phyloP scores from a whole-genome alignment of 345 rosid species.

The Gossypium mustelinum region DNA sequence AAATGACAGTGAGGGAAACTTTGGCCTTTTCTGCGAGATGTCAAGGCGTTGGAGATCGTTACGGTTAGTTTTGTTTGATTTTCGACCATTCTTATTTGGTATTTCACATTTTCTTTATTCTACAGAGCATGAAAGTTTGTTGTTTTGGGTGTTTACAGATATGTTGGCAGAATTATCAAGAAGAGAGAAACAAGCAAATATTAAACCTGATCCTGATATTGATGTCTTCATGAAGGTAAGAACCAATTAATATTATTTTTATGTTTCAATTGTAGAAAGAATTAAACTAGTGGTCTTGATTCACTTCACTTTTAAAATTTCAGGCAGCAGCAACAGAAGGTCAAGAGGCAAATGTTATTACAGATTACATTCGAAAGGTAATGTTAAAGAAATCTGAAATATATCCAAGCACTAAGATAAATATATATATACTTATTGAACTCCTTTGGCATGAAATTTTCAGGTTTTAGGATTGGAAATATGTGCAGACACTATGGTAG shows the following conservation, averaged over 20 bases:
- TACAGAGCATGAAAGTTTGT: not conserved
- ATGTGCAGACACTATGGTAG: slow-evolving; percentile 69
- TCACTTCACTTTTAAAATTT: not conserved
- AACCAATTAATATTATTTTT: too few relatives aligned
- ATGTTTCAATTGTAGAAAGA: not conserved
- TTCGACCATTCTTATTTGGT: not conserved
- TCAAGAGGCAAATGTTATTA: slow-evolving; percentile 40
- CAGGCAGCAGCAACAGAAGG: slow-evolving; percentile 49
- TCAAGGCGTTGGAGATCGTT: slow-evolving; percentile 65
- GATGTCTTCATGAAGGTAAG: slow-evolving; percentile 84
- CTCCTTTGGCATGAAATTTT: slow-evolving; percentile 13
- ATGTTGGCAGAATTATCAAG: slow-evolving; percentile 12
- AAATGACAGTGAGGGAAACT: slow-evolving; percentile 87
- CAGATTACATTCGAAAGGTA: slow-evolving; percentile 55
- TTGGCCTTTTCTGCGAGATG: slow-evolving; percentile 78
- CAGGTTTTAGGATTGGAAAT: slow-evolving; percentile 69
- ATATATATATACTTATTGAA: not conserved
- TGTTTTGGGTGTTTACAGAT: not conserved
- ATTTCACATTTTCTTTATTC: not conserved
- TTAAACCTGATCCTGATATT: slow-evolving; percentile 76
- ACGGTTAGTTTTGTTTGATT: slow-evolving; percentile 30
- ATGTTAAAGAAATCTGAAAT: not conserved
- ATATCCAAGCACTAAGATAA: not conserved
- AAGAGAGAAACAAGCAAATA: slow-evolving; percentile 65
- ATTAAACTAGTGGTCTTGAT: not conserved